Conservation (phyloP, 2,329 filamentous ascomycete genomes). For the Aspergillus tubingensis region DNA sequence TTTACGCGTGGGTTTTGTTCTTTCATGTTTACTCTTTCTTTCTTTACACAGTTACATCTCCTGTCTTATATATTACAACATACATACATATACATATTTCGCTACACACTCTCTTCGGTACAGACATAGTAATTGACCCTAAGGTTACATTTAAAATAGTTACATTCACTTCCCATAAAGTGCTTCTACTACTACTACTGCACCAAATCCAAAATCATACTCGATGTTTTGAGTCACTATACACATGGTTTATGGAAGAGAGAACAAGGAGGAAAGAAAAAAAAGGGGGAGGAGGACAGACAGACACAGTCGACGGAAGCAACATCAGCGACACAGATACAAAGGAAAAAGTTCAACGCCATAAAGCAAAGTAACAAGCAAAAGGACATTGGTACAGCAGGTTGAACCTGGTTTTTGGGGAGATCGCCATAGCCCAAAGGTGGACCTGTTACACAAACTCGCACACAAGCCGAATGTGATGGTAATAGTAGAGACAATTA, state of each 20-base stretch:
- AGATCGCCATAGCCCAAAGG: slow-evolving; percentile 4
- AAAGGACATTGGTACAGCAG: slow-evolving; percentile 22
- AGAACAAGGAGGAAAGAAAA: slow-evolving; percentile 24
- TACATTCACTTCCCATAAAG: background rate
- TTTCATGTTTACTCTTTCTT: background rate
- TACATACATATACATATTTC: too few species aligned
- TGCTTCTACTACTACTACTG: background rate
- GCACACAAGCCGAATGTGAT: background rate
- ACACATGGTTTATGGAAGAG: slow-evolving; percentile 18
- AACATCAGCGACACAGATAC: slow-evolving; percentile 13
- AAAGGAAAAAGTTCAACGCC: slow-evolving; percentile 38
- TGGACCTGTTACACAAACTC: slow-evolving; percentile 14
- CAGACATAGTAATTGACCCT: too few species aligned
- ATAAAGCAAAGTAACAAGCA: slow-evolving; percentile 25
- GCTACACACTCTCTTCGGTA: background rate
- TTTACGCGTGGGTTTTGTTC: background rate
- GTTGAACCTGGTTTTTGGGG: background rate
- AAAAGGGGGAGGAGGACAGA: slow-evolving; percentile 19
- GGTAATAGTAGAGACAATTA: background rate
- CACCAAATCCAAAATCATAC: background rate
- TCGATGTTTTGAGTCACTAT: slow-evolving; percentile 21
- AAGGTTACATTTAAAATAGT: too few species aligned
- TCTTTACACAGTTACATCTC: background rate
- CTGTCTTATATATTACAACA: background rate
- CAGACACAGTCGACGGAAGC: background rate